phyloP scores from a whole-genome alignment of 176 grass and related monocot species.

The Aechmea fasciata region DNA sequence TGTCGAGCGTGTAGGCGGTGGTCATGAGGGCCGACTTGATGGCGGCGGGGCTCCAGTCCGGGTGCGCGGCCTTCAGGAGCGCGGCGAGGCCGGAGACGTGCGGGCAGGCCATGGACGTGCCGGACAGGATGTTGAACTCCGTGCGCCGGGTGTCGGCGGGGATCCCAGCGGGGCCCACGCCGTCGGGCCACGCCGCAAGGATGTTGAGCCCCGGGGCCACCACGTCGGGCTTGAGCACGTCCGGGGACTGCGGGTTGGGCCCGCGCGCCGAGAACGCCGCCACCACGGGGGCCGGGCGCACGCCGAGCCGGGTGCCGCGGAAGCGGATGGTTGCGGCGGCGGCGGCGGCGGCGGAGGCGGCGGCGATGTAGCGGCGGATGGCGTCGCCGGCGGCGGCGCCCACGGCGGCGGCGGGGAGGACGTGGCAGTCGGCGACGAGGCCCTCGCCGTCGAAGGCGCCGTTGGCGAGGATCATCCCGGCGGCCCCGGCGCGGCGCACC shows the following conservation, averaged over 20 bases:
- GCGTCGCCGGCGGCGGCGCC: slow-evolving; percentile 49
- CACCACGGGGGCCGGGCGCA: slow-evolving; percentile 77
- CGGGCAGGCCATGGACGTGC: slow-evolving; percentile 94
- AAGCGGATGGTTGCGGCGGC: slow-evolving; percentile 78
- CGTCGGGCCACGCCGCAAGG: slow-evolving; percentile 69
- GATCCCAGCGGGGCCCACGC: slow-evolving; percentile 71
- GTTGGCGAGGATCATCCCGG: slow-evolving; percentile 89
- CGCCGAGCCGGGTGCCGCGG: slow-evolving; percentile 68
- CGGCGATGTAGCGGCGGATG: slow-evolving; percentile 66
- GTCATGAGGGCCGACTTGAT: slow-evolving; percentile 98
- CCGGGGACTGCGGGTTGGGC: slow-evolving; percentile 73
- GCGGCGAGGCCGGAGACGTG: slow-evolving; percentile 84
- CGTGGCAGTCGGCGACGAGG: slow-evolving; percentile 83
- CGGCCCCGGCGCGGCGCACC: slow-evolving; percentile 50
- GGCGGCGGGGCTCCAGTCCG: slow-evolving; percentile 63
- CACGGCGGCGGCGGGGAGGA: slow-evolving; percentile 65
- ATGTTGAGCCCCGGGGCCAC: slow-evolving; percentile 88
- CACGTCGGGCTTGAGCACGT: slow-evolving; percentile 78
- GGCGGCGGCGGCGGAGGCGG: slow-evolving; percentile 37
- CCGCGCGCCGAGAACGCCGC: slow-evolving; percentile 89
- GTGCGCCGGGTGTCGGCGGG: slow-evolving; percentile 51
- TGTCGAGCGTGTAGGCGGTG: slow-evolving; percentile 63
- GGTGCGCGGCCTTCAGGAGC: slow-evolving; percentile 90
- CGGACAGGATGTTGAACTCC: slow-evolving; percentile 90
- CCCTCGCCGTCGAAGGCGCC: slow-evolving; percentile 89